Base-by-base conservation (phyloP, 306 rosid species). In the Cajanus cajan region DNA sequence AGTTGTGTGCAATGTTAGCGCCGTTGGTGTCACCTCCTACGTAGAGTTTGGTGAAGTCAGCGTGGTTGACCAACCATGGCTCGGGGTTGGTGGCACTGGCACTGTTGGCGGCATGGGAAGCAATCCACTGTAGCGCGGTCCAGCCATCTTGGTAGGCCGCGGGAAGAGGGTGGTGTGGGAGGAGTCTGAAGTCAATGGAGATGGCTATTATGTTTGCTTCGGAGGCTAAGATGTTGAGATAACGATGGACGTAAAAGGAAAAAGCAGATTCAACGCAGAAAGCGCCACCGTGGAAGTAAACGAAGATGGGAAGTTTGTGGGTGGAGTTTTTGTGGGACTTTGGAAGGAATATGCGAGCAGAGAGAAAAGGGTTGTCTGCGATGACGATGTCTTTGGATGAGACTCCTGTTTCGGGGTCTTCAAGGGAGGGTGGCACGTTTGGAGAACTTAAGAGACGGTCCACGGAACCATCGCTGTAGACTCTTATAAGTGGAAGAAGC, bases 221-320 rank as follows among this genome's bases (percentile, higher is more conserved):
- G 1, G 78, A 82, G 34, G 8, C 78, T 2, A 82, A 8, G 48
- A 68, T 5, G 69, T 79, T 62, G 6, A 28, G 65, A 12, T 68
- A 82, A 1, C 73, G 51, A 7, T 82, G 78, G 72, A 6, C 31
- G 19, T 36, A 13, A 1, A 12, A 71, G 15, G 84, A 79, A 57
- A 82, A 86, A 5, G 86, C 73, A 0, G 89, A 86, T 65, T 86
- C 89, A 3, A 82, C 51, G 41, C 84, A 86, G n/a, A 86, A 86
- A 1, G 65, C 89, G 0, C 89, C 84, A 2, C 77, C 89, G 0
- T 86, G 86, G 24, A 78, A 82, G 76, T 86, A 82, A 16, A 86
- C 65, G 0, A 79, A 48, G 82, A 86, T 74, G 40, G 89, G 84
- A 8, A 86, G 18, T 11, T 86, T 86, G 2, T 81, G 63, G 63